A percentile compares a stretch with the other conserved stretches of the same genome.
Evolutionary conservation across 2,329 filamentous ascomycete species (phyloP).

Genomic region (Venturia pyrina): DNA sequence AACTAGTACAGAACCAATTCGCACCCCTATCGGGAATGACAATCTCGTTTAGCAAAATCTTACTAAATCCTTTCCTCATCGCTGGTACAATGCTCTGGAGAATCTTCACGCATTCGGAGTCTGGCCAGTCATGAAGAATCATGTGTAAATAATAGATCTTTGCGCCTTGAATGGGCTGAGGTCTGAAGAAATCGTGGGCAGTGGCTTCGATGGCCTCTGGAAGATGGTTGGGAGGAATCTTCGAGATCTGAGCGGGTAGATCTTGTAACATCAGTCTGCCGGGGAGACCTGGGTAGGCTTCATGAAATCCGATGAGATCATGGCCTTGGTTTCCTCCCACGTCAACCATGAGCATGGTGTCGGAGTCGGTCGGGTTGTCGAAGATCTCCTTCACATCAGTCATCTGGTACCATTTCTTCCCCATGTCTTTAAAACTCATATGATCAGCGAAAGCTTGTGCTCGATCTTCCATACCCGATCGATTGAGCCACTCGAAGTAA

Average conservation of each 20-base stretch:
- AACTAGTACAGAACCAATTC: constrained; percentile 27
- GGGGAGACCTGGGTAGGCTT: neutral
- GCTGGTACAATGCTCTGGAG: constrained; percentile 18
- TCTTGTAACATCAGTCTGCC: neutral
- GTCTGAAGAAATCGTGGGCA: constrained; percentile 14
- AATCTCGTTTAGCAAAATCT: constrained; percentile 23
- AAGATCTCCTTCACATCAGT: constrained; percentile 1
- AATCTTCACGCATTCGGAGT: constrained; percentile 20
- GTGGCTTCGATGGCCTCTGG: neutral
- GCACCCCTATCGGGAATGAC: constrained; percentile 23
- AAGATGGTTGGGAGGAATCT: neutral
- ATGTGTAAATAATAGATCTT: constrained; percentile 15
- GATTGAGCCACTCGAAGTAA: constrained; percentile 12
- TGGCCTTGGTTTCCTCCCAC: constrained; percentile 1
- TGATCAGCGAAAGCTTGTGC: constrained; percentile 8
- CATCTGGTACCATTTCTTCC: constrained; percentile 1
- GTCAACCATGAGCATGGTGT: neutral
- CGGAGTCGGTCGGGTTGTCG: neutral
- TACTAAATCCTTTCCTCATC: constrained; percentile 23
- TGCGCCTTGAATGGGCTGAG: constrained; percentile 16
- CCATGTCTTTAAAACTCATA: constrained; percentile 12
- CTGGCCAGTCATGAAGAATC: constrained; percentile 24
- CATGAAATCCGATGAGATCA: neutral
- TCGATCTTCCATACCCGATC: constrained; percentile 9
- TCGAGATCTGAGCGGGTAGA: neutral